Evolutionary conservation across 2,329 filamentous ascomycete species (phyloP), one percentile per base, ranked within the genome.

Genomic region (Fusarium hostae): DNA sequence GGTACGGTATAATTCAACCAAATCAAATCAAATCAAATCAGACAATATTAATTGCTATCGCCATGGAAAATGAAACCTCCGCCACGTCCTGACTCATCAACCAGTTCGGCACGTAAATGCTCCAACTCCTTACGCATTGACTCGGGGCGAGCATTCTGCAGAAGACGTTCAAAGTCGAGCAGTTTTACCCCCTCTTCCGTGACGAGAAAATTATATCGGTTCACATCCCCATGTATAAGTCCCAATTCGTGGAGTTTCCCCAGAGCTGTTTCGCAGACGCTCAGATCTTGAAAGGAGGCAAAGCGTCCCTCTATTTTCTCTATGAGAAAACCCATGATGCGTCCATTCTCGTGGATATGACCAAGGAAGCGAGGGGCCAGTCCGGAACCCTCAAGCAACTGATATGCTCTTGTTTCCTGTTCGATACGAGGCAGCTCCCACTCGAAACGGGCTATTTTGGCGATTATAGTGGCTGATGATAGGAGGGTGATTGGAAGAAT

Each of bases 371-470:
- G 41, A 5, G 56, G 56, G 34, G 44, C 35, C 10, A 82, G 55
- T 44, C 69, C 76, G n/a, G 50, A 70, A 58, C 70, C 74, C 65
- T 81, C 70, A 40, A 78, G 68, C 32, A 75, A 37, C 56, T 74
- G 68, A 59, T 79, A 80, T 60, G 71, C 75, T 69, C 73, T 73
- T 28, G 76, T 80, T 66, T 81, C 79, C 30, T 68, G 67, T 70
- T 80, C 77, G 55, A 81, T 78, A 43, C 69, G 73, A 66, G 74
- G 78, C 11, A 81, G 24, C 66, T 80, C 77, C 78, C 76, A 80
- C 59, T 78, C 73, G 41, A 80, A 81, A 51, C 78, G 74, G 40
- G 79, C 78, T 65, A 79, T 78, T 65, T 80, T 81, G 58, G 78
- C 77, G 57, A 82, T 62, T 16, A 41, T 26, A 3, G 50, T 62